Conservation (phyloP, 176 grass and related monocot species). For the Carex scoparia region DNA sequence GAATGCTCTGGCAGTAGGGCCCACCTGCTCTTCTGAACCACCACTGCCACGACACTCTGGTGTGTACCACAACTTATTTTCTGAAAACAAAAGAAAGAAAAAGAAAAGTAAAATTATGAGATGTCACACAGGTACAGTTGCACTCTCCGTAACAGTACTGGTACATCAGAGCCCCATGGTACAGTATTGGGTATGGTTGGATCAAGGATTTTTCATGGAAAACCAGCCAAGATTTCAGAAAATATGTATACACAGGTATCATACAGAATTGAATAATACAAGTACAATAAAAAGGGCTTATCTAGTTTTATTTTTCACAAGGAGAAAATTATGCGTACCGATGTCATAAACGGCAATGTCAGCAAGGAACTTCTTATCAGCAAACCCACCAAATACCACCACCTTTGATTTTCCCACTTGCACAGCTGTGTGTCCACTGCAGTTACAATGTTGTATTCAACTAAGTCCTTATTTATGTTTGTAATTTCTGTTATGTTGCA, state of each 20-base stretch:
- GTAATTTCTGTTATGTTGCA: neutral
- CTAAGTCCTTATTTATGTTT: neutral
- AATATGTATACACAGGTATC: neutral
- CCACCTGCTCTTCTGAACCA: constrained; percentile 45
- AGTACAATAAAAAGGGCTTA: neutral
- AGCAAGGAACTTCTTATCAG: constrained; percentile 62
- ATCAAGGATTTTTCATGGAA: neutral
- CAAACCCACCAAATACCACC: constrained; percentile 83
- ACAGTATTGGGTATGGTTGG: neutral
- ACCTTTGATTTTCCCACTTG: constrained; percentile 79
- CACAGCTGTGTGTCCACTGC: constrained; percentile 76
- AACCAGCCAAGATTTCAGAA: neutral
- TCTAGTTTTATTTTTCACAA: neutral
- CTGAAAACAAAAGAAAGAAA: constrained; percentile 30
- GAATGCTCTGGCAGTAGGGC: constrained; percentile 76
- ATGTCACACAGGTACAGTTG: neutral
- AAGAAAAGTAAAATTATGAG: neutral
- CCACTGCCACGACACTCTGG: constrained; percentile 70
- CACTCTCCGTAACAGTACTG: no score
- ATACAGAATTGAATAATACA: neutral
- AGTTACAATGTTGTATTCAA: neutral
- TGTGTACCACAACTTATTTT: constrained; percentile 85
- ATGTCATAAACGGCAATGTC: constrained; percentile 82
- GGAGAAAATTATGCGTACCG: constrained; percentile 29
- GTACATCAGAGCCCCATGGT: neutral